Evolutionary conservation across 768 basidiomycete species (phyloP), one percentile per base, ranked within the genome.

Genomic region (Amanita pallidorosea): DNA sequence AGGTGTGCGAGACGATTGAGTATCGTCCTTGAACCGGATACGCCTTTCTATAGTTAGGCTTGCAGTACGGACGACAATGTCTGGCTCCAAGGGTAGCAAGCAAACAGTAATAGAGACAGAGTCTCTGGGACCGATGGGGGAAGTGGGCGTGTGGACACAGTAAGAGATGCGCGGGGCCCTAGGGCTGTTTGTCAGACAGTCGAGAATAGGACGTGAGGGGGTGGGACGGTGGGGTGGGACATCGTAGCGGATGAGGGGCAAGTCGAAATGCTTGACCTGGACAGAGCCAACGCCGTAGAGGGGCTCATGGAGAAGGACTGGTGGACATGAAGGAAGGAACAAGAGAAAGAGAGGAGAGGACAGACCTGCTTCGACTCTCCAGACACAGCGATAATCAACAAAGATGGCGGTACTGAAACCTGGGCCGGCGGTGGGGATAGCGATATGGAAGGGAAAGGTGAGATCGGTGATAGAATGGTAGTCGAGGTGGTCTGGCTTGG

Each of bases 331-430:
- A 55, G 62, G 58, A 47, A 47, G 27, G 50, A 41, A 42, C 49
- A 11, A 57, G 20, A 46, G 22, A 36, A 34, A 44, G 47, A 49
- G 56, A 53, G 50, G 31, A 40, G 51, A 11, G 42, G 12, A 72
- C 81, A 55, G 56, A 81, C 88, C 75, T 55, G 88, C 88, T 69
- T 92, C 89, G 51, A 92, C 71, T 48, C 87, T 74, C 89, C 89
- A 92, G 61, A 77, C 77, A 60, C 85, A 80, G 40, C 83, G 75
- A 64, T 88, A 92, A 58, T 83, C 84, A 57, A 84, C 84, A 58
- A 81, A 88, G 53, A 79, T 72, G 12, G 82, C 76, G 44, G 83
- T 81, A 63, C 82, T 84, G 58, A 80, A 82, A 36, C 85, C 85
- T 13, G 73, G 65, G 46, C 77, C 73, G 54, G 74, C 71, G 51